A percentile compares a stretch with the other conserved stretches of the same genome.
These are phyloP conservation scores for Penicillium coffeae DNA, from an alignment of 495 filamentous ascomycete species.

Conservation along the genomic window DNA sequence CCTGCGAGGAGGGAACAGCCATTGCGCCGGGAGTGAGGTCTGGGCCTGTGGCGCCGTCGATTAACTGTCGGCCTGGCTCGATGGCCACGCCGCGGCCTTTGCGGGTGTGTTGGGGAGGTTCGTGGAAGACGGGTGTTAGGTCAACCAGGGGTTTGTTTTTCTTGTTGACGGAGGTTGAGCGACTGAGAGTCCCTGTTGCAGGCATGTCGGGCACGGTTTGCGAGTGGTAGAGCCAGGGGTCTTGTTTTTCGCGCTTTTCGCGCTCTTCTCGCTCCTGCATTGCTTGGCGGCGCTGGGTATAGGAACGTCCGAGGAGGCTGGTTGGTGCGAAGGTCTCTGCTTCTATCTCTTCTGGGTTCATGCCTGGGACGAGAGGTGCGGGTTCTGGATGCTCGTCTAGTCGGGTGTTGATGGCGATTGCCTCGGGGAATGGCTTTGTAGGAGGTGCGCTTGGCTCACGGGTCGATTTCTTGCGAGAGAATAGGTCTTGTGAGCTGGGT, in stretches of 20 bases:
- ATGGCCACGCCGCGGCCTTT: constrained; percentile 66
- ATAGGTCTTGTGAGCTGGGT: constrained; percentile 20
- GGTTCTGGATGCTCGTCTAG: constrained; percentile 12
- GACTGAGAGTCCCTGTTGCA: constrained; percentile 19
- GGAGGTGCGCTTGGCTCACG: constrained; percentile 45
- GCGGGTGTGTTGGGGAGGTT: constrained; percentile 65
- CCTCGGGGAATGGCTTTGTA: constrained; percentile 34
- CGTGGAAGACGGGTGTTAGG: constrained; percentile 67
- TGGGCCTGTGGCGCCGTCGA: constrained; percentile 61
- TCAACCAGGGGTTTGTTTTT: constrained; percentile 67
- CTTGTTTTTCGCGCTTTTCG: constrained; percentile 29
- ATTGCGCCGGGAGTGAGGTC: constrained; percentile 42
- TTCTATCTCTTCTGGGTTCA: constrained; percentile 23
- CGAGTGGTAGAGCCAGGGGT: constrained; percentile 15
- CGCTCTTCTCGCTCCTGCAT: constrained; percentile 52
- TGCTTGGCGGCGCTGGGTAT: constrained; percentile 56
- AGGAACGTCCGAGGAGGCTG: constrained; percentile 60
- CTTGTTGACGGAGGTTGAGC: constrained; percentile 34
- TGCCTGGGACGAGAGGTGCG: constrained; percentile 11
- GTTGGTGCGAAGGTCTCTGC: constrained; percentile 50
- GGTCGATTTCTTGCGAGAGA: constrained; percentile 31
- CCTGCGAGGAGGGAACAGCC: constrained; percentile 46
- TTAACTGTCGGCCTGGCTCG: constrained; percentile 55
- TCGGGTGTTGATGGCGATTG: constrained; percentile 28
- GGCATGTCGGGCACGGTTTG: constrained; percentile 18